Percentiles rank a stretch among this genome's conserved stretches.
These are phyloP conservation scores for Tulasnella calospora DNA, from an alignment of 768 basidiomycete species.

Conservation along the genomic window DNA sequence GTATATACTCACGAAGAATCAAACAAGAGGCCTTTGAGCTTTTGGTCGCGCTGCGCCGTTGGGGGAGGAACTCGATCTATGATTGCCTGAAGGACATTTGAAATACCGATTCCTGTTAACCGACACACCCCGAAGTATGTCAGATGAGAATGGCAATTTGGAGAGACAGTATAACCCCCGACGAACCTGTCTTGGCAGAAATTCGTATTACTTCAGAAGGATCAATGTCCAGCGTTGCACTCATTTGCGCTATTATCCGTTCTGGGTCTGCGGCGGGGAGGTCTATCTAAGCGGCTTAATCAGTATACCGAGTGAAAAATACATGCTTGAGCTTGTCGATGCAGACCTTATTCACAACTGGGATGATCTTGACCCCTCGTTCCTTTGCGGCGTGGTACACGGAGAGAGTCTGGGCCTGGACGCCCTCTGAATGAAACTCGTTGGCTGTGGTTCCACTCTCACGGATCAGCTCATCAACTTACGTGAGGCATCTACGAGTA, in stretches of 20 bases:
- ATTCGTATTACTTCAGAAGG: constrained; percentile 69
- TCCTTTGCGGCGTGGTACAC: constrained; percentile 88
- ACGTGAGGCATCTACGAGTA: constrained; percentile 88
- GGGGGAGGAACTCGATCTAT: constrained; percentile 83
- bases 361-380: constrained; percentile 74
- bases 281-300: constrained; percentile 61
- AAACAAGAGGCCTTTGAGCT: constrained; percentile 81
- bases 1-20: constrained; percentile 70
- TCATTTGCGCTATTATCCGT: constrained; percentile 72
- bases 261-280: constrained; percentile 83
- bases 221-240: constrained; percentile 75
- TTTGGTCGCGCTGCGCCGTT: constrained; percentile 45
- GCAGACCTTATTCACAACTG: constrained; percentile 84
- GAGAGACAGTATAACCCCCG: background rate
- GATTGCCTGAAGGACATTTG: constrained; percentile 70
- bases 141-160: background rate
- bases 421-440: constrained; percentile 50
- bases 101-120: constrained; percentile 51
- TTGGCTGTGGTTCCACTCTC: background rate
- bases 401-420: constrained; percentile 95
- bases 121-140: background rate
- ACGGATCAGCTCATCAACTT: background rate
- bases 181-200: constrained; percentile 84
- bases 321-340: background rate
- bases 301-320: background rate